Conservation (phyloP, 192 early-diverging fungal genomes). For the Entomortierella lignicola region DNA sequence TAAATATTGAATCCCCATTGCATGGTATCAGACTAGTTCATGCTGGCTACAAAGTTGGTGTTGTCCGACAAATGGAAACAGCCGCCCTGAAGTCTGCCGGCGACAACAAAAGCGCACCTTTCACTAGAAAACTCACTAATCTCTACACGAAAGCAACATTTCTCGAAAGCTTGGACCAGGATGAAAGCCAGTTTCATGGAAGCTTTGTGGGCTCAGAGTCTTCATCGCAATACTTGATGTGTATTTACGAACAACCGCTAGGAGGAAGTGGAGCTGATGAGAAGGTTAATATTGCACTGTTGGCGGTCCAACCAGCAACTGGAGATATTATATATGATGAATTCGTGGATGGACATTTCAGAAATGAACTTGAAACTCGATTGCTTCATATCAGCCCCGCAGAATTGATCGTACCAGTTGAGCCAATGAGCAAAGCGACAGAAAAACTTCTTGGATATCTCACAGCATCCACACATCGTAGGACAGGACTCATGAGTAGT, state of each 20-base stretch:
- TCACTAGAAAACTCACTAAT: constrained; percentile 72
- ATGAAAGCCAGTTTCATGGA: constrained; percentile 45
- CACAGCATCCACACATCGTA: constrained; percentile 20
- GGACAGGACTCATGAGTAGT: background rate
- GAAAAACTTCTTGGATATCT: constrained; percentile 63
- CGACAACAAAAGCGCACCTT: constrained; percentile 73
- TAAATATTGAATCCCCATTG: background rate
- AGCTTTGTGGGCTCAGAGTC: constrained; percentile 6
- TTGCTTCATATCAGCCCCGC: constrained; percentile 72
- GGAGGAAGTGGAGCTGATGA: constrained; percentile 60
- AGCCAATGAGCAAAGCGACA: constrained; percentile 63
- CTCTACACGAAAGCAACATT: constrained; percentile 78
- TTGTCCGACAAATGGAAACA: constrained; percentile 86
- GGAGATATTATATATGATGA: constrained; percentile 80
- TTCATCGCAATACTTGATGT: constrained; percentile 61
- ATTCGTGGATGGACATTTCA: constrained; percentile 72
- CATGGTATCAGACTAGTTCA: constrained; percentile 68
- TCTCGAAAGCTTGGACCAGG: constrained; percentile 53
- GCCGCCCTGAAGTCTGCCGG: constrained; percentile 86
- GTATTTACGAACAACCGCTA: constrained; percentile 55
- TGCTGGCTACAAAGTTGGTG: constrained; percentile 88
- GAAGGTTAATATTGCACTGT: constrained; percentile 56
- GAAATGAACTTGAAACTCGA: constrained; percentile 76
- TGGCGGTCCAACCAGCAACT: constrained; percentile 74
- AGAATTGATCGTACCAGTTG: constrained; percentile 72